A percentile compares a stretch with the other conserved stretches of the same genome.
These are phyloP conservation scores for Austropuccinia psidii DNA, from an alignment of 1,284 basidiomycete genomes.

Conservation along the genomic window DNA sequence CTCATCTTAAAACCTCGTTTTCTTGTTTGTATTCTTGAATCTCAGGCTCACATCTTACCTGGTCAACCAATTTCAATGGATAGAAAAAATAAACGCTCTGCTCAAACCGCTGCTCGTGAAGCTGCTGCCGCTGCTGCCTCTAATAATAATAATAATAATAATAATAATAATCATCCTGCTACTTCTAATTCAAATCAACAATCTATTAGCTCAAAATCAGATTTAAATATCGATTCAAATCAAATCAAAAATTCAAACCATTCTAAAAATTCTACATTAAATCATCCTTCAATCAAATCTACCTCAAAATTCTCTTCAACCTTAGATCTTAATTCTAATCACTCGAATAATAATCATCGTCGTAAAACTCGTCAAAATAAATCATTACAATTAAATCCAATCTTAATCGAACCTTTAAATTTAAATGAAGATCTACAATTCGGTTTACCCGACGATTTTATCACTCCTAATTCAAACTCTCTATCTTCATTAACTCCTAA, in stretches of 20 bases:
- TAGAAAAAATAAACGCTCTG: slow-evolving; percentile 93
- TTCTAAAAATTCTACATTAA: slow-evolving; percentile 25
- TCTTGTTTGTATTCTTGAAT: slow-evolving; percentile 46
- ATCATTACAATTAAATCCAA: too few relatives aligned
- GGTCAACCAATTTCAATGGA: slow-evolving; percentile 93
- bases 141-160: slow-evolving; percentile 34
- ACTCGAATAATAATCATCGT: slow-evolving; percentile 58
- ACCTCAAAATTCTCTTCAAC: slow-evolving; percentile 53
- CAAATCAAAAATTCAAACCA: neutral
- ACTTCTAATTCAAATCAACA: slow-evolving; percentile 16
- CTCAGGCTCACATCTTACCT: slow-evolving; percentile 72
- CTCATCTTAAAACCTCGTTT: neutral
- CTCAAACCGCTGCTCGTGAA: slow-evolving; percentile 59
- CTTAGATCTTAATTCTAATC: slow-evolving; percentile 48
- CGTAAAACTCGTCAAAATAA: too few relatives aligned
- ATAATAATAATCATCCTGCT: slow-evolving; percentile 18
- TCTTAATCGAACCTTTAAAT: slow-evolving; percentile 64
- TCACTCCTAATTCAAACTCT: slow-evolving; percentile 53
- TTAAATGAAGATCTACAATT: slow-evolving; percentile 69
- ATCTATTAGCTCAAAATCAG: neutral
- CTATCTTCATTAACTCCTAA: slow-evolving; percentile 53
- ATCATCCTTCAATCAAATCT: slow-evolving; percentile 36
- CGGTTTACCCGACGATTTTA: slow-evolving; percentile 56
- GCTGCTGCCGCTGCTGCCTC: slow-evolving; percentile 40
- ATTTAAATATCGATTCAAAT: neutral